Evolutionary conservation across 352 stramenopile species (phyloP).

Genomic region (Pythium sp.): DNA sequence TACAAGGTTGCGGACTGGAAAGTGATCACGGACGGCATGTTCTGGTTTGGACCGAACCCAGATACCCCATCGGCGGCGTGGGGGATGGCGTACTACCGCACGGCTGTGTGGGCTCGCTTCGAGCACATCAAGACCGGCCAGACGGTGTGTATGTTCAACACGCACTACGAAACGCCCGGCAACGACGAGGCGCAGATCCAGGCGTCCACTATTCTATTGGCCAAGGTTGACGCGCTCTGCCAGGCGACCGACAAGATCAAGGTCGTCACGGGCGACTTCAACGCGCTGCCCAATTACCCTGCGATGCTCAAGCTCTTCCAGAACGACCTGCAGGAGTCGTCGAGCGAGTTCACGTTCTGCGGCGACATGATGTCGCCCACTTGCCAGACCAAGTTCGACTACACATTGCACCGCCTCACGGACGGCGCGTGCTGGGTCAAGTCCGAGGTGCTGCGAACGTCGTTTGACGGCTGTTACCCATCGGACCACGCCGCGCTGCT

Average conservation of each 20-base stretch:
- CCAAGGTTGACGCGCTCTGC: conserved; percentile 46
- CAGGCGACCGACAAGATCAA: conserved; percentile 54
- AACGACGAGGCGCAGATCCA: conserved; percentile 71
- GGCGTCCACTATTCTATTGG: conserved; percentile 62
- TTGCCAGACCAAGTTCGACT: conserved; percentile 76
- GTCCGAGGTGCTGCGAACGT: conserved; percentile 55
- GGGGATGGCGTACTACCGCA: conserved; percentile 74
- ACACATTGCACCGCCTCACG: conserved; percentile 43
- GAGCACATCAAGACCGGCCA: conserved; percentile 56
- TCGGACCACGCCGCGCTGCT: conserved; percentile 69
- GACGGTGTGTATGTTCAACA: conserved; percentile 76
- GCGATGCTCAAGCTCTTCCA: conserved; percentile 59
- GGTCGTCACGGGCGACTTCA: conserved; percentile 71
- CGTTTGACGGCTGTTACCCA: conserved; percentile 68
- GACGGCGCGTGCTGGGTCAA: conserved; percentile 49
- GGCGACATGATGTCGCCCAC: conserved; percentile 55
- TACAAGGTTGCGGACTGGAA: conserved; percentile 62
- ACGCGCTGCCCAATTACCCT: conserved; percentile 60
- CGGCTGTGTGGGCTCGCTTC: conserved; percentile 69
- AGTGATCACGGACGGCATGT: conserved; percentile 54
- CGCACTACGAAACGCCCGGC: conserved; percentile 79
- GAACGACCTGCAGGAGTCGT: conserved; percentile 48
- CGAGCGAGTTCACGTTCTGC: conserved; percentile 58
- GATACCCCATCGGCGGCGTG: conserved; percentile 49
- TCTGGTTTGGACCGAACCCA: conserved; percentile 57